Base-by-base conservation (phyloP, 306 rosid genomes). In the Mimosa bimucronata region DNA sequence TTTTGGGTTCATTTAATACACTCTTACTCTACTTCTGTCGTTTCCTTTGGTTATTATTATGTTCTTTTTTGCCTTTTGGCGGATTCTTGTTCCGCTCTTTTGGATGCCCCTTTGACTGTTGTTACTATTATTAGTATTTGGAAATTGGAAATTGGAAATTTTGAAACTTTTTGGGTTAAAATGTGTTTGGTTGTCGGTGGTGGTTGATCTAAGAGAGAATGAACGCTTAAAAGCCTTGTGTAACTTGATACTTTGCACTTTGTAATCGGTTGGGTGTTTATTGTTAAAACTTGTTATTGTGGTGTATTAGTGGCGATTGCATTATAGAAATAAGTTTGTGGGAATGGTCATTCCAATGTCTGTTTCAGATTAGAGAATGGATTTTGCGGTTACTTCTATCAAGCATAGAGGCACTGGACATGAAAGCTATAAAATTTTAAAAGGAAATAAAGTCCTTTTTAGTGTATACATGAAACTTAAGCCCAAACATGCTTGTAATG, bases 71-170 rank as follows among this genome's bases (percentile, higher is more conserved):
- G 13, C 45, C 64, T 30, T 66, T 10, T 57, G 45, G 38, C 9
- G 14, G 65, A 14, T 50, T 44, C 11, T 81, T 6, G 34, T 60
- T 81, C 77, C 66, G 77, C 73, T 14, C 28, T 58, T 75, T 52
- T 58, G 19, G 29, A 12, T 21, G 68, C 40, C 69, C 61, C 48
- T 5, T 55, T 42, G 9, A 10, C 29, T n/a, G 40, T 40, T 30
- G 5, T 31, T 18, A 11, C 45, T 70, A 48, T 52, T 52, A 3
- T 52, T 28, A 34, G 2, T 34, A 34, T 34, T 34, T 3, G 2
- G 2, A 34, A 34, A n/a, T n/a, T n/a, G n/a, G n/a, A n/a, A n/a
- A n/a, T n/a, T 55, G 57, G 57, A 23, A 19, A 55, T 25, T 69
- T 57, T 55, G 18, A 19, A 46, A 16, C 21, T 79, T 57, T 57